A percentile compares a stretch with the other conserved stretches of the same genome.
Evolutionary conservation across 495 filamentous ascomycete species (phyloP).

Genomic region (Daldinia concentrica): DNA sequence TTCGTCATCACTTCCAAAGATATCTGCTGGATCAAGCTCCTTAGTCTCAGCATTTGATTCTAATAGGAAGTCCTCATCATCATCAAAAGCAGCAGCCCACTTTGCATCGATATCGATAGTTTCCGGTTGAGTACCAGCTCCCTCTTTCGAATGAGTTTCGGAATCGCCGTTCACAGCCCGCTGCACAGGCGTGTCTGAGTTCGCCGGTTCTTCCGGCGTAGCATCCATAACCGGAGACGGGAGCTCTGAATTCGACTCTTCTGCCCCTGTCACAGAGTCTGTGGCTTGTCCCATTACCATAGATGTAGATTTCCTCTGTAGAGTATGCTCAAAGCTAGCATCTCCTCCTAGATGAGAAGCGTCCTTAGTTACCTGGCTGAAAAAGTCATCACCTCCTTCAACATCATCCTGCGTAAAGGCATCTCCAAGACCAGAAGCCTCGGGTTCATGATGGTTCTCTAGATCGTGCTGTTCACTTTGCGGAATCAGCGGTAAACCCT

Average conservation of each 20-base stretch:
- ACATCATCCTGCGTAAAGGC: constrained; percentile 53
- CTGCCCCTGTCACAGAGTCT: constrained; percentile 32
- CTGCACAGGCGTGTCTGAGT: constrained; percentile 34
- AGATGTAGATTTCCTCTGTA: constrained; percentile 68
- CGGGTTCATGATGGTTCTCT: constrained; percentile 13
- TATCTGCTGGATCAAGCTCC: constrained; percentile 62
- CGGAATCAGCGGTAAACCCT: constrained; percentile 66
- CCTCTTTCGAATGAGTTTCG: constrained; percentile 43
- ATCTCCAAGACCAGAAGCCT: constrained; percentile 31
- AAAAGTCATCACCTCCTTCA: constrained; percentile 63
- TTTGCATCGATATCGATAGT: constrained; percentile 71
- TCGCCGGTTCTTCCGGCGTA: constrained; percentile 26
- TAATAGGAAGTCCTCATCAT: constrained; percentile 66
- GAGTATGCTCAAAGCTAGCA: constrained; percentile 30
- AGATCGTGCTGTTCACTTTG: constrained; percentile 38
- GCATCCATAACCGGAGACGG: constrained; percentile 42
- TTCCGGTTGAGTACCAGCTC: constrained; percentile 14
- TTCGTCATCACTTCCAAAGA: constrained; percentile 76
- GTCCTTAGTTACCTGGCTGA: constrained; percentile 51
- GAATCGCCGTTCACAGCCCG: constrained; percentile 42
- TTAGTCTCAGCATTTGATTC: constrained; percentile 49
- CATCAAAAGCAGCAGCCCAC: constrained; percentile 86
- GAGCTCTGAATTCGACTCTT: constrained; percentile 43
- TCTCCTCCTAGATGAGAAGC: constrained; percentile 31
- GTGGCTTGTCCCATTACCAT: constrained; percentile 61